Percentiles rank a stretch among this genome's conserved stretches.
These are phyloP conservation scores for Sugiyamaella chiloensis DNA, from an alignment of 805 yeast genomes.

Conservation along the genomic window DNA sequence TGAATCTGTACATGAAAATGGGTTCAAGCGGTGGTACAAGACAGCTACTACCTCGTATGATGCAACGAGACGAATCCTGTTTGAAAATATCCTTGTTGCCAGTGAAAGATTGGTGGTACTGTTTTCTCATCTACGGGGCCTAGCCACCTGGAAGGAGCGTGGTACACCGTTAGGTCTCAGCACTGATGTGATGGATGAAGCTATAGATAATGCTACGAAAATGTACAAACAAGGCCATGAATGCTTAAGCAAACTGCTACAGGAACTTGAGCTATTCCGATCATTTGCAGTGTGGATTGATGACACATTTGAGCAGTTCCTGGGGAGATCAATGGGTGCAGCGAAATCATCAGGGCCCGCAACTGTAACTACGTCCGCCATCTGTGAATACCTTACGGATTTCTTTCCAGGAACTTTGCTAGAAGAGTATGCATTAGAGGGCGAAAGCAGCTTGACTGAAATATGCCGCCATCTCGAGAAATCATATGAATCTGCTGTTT, in stretches of 20 bases:
- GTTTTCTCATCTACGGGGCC: slow-evolving; percentile 43
- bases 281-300: slow-evolving; percentile 24
- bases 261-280: slow-evolving; percentile 20
- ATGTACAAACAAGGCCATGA: slow-evolving; percentile 12
- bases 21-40: slow-evolving; percentile 46
- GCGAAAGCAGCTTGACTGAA: not conserved
- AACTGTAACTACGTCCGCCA: slow-evolving; percentile 18
- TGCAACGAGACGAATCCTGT: slow-evolving; percentile 39
- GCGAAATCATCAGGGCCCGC: slow-evolving; percentile 17
- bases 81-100: slow-evolving; percentile 45
- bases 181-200: slow-evolving; percentile 5
- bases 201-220: slow-evolving; percentile 8
- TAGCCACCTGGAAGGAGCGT: slow-evolving; percentile 40
- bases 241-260: slow-evolving; percentile 14
- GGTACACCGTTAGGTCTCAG: slow-evolving; percentile 23
- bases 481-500: not conserved
- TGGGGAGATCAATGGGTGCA: slow-evolving; percentile 13
- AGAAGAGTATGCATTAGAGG: not conserved
- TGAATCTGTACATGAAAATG: slow-evolving; percentile 56
- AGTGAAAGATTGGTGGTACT: slow-evolving; percentile 47
- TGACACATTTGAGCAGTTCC: slow-evolving; percentile 17
- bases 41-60: slow-evolving; percentile 47
- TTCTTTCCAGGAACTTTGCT: slow-evolving; percentile 12
- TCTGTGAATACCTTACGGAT: slow-evolving; percentile 18
- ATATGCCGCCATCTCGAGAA: not conserved